Percentiles rank a stretch among this genome's conserved stretches.
phyloP scores from a whole-genome alignment of 2,329 filamentous ascomycete species.

The Lachnellula cervina region DNA sequence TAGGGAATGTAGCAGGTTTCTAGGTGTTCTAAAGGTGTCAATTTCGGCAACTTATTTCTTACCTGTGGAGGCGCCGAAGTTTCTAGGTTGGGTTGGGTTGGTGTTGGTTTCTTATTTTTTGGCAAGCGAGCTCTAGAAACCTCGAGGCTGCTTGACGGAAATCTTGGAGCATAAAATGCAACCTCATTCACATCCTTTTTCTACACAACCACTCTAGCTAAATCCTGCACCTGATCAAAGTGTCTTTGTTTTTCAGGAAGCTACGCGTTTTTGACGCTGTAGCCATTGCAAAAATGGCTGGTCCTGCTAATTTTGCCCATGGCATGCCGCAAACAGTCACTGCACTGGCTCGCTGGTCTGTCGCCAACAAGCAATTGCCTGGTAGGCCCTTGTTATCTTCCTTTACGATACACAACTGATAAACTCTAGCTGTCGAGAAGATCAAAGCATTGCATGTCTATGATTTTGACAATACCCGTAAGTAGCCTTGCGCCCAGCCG shows the following conservation, averaged over 20 bases:
- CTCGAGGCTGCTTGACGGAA: neutral
- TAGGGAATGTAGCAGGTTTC: too few species aligned
- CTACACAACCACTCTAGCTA: neutral
- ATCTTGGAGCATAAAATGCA: too few species aligned
- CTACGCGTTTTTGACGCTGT: constrained; percentile 13
- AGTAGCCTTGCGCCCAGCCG: constrained; percentile 28
- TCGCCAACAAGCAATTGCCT: constrained; percentile 67
- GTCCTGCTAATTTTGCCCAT: constrained; percentile 10
- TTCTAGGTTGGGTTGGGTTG: too few species aligned
- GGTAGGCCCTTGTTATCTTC: constrained; percentile 37
- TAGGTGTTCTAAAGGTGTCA: too few species aligned
- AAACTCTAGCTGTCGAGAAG: constrained; percentile 49
- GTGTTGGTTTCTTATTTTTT: too few species aligned
- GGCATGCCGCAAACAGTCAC: constrained; percentile 54
- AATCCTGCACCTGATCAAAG: constrained; percentile 1
- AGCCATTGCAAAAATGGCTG: constrained; percentile 17
- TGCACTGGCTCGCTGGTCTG: constrained; percentile 78
- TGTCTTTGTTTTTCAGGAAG: constrained; percentile 16
- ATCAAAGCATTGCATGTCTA: constrained; percentile 86
- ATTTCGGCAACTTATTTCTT: too few species aligned
- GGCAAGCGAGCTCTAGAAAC: neutral
- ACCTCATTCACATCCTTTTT: neutral
- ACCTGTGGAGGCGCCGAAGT: too few species aligned
- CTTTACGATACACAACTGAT: constrained; percentile 14
- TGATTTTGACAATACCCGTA: constrained; percentile 95